A percentile compares a stretch with the other conserved stretches of the same genome.
phyloP scores from a whole-genome alignment of 1,139 yeast genomes.

The Insectozyma bohioensis region DNA sequence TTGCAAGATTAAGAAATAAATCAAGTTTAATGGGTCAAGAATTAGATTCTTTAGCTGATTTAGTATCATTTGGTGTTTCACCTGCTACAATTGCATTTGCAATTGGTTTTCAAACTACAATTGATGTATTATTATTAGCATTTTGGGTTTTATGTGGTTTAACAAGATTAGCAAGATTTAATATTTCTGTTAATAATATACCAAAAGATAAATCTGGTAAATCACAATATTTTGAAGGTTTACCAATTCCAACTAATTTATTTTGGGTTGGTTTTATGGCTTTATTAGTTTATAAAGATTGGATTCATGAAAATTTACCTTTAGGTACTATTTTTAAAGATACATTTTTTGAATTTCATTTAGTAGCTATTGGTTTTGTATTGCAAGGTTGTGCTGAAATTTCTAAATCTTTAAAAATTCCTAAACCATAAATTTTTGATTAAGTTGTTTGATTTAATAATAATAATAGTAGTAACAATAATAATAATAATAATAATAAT shows the following conservation, averaged over 20 bases:
- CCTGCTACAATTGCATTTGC: constrained; percentile 93
- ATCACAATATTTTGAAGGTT: constrained; percentile 84
- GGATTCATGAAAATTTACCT: constrained; percentile 55
- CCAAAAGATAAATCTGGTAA: constrained; percentile 88
- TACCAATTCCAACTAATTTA: constrained; percentile 91
- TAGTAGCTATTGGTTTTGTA: constrained; percentile 61
- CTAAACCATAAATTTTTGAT: constrained; percentile 59
- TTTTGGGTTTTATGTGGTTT: constrained; percentile 93
- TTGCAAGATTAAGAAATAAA: constrained; percentile 90
- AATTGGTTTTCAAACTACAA: constrained; percentile 81
- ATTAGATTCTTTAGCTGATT: constrained; percentile 92
- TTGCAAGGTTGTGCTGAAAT: constrained; percentile 90
- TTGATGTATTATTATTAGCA: constrained; percentile 73
- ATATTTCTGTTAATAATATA: constrained; percentile 87
- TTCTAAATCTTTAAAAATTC: constrained; percentile 85
- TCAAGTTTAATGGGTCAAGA: constrained; percentile 96
- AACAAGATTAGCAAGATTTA: constrained; percentile 91
- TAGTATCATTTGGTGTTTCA: constrained; percentile 88
- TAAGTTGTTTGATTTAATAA: neutral
- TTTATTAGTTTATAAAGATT: constrained; percentile 52
- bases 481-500: too few relatives aligned
- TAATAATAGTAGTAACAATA: neutral
- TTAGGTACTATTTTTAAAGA: constrained; percentile 59
- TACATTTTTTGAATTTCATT: constrained; percentile 70
- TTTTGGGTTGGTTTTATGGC: constrained; percentile 75